Evolutionary conservation across 2,329 filamentous ascomycete species (phyloP), one percentile per base, ranked within the genome.

Genomic region (Paraphaeosphaeria sporulosa): DNA sequence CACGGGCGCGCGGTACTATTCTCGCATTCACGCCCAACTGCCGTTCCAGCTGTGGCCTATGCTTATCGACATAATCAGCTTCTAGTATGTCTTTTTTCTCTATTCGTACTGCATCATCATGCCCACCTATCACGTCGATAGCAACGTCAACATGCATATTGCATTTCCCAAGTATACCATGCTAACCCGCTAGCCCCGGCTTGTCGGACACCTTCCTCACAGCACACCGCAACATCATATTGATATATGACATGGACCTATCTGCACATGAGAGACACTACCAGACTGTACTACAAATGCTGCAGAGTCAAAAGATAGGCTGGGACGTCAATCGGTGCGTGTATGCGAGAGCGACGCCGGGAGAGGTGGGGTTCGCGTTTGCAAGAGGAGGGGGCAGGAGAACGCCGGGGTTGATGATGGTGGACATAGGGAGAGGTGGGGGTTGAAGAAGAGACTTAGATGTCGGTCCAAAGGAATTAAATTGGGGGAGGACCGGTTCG

Each of bases 191-290:
- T 5, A 55, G 52, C 19, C 52, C 52, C n/a, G 52, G 52, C 42
- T 36, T 55, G 40, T 55, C 52, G n/a, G 52, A 55, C 5, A 36
- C 27, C 2, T 55, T 55, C 42, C 2, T 47, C 9, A 46, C 40
- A 44, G 30, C 52, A 9, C 52, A 55, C 40, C 52, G 52, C 27
- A 44, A 55, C 42, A 55, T 55, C 9, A 46, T 55, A 19, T n/a
- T 55, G 2, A n/a, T 55, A 12, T 55, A 55, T 13, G 52, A 55
- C 30, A 47, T 25, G 40, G 52, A 55, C 6, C 42, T 46, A 2
- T n/a, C 52, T 10, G 30, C 27, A 2, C 52, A 55, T 27, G 27
- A 44, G 15, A 32, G 6, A 27, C 52, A 55, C 27, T 55, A 36
- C 30, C 42, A 55, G 15, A 38, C 19, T 2, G 52, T 46, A 5